phyloP scores from a whole-genome alignment of 2,329 filamentous ascomycete species.

The Pyricularia grisea region DNA sequence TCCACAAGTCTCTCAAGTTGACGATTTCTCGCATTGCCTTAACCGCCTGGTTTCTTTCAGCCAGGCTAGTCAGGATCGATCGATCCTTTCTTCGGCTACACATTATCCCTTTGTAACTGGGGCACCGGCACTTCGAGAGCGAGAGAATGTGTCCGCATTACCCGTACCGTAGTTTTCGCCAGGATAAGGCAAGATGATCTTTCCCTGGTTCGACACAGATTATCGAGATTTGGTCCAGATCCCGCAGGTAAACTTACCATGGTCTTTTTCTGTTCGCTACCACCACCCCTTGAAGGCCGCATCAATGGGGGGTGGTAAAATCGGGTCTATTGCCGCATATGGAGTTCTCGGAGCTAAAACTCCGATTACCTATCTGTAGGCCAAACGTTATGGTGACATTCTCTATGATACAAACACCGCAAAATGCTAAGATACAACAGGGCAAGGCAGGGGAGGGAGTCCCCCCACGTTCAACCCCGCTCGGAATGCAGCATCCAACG shows the following conservation, averaged over 20 bases:
- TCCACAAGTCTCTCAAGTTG: too few species aligned
- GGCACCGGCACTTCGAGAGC: too few species aligned
- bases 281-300: too few species aligned
- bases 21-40: too few species aligned
- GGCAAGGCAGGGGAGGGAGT: too few species aligned
- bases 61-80: too few species aligned
- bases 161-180: background rate
- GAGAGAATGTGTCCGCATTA: too few species aligned
- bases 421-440: background rate
- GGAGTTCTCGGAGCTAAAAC: background rate
- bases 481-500: background rate
- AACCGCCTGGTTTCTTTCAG: too few species aligned
- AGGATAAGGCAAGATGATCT: background rate
- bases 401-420: background rate
- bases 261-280: background rate
- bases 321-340: background rate
- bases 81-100: too few species aligned
- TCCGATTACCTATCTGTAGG: background rate
- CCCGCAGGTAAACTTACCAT: background rate
- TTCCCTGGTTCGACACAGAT: background rate
- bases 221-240: background rate
- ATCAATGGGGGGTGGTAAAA: background rate
- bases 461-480: too few species aligned
- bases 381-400: background rate
- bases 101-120: too few species aligned